Evolutionary conservation across 441 rosid genomes (phyloP), one percentile per base, ranked within the genome.

Genomic region (Sinapis alba): DNA sequence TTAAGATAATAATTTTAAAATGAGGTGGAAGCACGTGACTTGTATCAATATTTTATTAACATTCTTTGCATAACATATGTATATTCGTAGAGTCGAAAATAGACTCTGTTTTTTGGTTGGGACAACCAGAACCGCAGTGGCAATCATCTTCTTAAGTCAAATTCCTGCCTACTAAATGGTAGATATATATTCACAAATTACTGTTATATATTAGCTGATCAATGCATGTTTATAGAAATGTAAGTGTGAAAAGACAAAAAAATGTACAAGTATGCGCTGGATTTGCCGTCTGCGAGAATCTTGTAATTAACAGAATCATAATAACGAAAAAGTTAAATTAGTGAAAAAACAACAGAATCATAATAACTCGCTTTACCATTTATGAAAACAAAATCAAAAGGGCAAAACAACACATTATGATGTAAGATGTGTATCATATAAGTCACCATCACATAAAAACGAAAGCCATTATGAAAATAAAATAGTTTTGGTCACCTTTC

Each of bases 341-440:
- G n/a, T n/a, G n/a, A n/a, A n/a, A n/a, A n/a, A n/a, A n/a, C n/a
- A 10, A 43, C 10, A 20, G 34, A 77, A 71, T 47, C 27, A 41
- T 59, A 59, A 71, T 65, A 65, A 71, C 68, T 65, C 68, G 72
- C 68, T 71, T 77, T 50, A 65, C 72, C 38, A 59, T 6, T 32
- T 9, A 71, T 0, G 8, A 60, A 59, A 71, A 71, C 72, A 65
- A 77, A 71, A 77, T 65, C 68, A 34, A 45, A 65, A 65, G 47
- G 72, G 8, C 45, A 71, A 71, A 30, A 9, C 27, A 58, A 58
- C 50, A 77, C 62, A 76, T 71, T 45, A 65, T 65, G 71, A 71
- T 50, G 76, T 65, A 65, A 65, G 21, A 58, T 71, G 72, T 71
- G 80, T 50, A 27, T 41, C 5, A 10, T 34, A 13, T 34, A 59